Evolutionary conservation across 805 yeast genomes (phyloP).

Genomic region (Candida boleticola): DNA sequence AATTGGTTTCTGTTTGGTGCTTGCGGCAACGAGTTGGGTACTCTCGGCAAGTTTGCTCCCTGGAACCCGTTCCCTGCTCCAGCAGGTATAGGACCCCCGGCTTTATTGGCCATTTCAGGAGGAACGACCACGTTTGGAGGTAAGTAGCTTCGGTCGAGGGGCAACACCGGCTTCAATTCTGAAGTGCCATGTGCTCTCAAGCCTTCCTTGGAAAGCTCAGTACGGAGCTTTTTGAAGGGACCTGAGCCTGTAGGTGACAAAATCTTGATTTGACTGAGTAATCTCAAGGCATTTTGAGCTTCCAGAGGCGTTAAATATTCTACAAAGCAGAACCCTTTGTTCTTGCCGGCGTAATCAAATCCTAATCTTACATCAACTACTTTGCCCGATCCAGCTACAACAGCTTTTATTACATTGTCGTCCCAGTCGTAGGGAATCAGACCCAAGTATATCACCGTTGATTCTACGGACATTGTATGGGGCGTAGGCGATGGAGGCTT

Average conservation of each 20-base stretch:
- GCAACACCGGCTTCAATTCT: constrained; percentile 41
- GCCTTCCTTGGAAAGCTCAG: constrained; percentile 64
- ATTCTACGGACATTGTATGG: constrained; percentile 8
- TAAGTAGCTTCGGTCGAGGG: constrained; percentile 42
- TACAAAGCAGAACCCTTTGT: constrained; percentile 67
- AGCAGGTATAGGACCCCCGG: too few relatives aligned
- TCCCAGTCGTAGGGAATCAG: constrained; percentile 73
- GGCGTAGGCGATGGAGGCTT: not conserved
- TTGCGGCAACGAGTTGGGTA: constrained; percentile 6
- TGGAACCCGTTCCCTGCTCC: not conserved
- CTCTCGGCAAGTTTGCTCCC: constrained; percentile 2
- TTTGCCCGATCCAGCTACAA: constrained; percentile 72
- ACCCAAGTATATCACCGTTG: constrained; percentile 57
- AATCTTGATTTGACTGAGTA: constrained; percentile 45
- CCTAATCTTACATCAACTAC: constrained; percentile 66
- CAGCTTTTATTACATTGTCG: constrained; percentile 54
- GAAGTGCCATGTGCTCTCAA: constrained; percentile 34
- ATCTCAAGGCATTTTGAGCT: constrained; percentile 48
- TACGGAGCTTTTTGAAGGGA: constrained; percentile 34
- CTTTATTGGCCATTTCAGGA: constrained; percentile 37
- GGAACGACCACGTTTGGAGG: constrained; percentile 63
- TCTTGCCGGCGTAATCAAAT: constrained; percentile 55
- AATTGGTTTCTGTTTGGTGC: not conserved
- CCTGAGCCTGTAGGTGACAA: constrained; percentile 31
- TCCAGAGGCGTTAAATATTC: constrained; percentile 53